phyloP scores from a whole-genome alignment of 441 rosid species.

The Corymbia citriodora region DNA sequence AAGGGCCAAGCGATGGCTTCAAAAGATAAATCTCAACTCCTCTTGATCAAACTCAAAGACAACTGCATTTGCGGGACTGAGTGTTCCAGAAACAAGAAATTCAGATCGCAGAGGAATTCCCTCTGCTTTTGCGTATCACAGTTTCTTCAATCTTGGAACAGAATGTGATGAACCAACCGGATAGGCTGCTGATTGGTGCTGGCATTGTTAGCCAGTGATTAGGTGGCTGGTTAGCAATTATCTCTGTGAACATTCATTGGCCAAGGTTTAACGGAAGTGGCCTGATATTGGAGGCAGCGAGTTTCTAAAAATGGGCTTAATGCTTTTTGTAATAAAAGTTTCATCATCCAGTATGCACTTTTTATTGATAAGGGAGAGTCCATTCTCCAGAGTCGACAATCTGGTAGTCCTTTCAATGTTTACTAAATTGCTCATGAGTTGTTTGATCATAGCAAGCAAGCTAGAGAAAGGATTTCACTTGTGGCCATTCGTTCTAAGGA shows the following conservation, averaged over 20 bases:
- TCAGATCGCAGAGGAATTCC: neutral
- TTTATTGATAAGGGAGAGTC: neutral
- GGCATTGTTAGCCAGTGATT: neutral
- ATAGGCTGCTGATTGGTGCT: neutral
- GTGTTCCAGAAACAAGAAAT: neutral
- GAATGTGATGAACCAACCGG: neutral
- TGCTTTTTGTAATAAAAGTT: fast-evolving
- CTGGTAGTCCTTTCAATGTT: fast-evolving
- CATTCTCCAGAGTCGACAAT: neutral
- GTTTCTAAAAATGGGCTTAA: neutral
- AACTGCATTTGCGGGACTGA: neutral
- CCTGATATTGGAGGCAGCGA: fast-evolving
- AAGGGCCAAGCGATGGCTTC: neutral
- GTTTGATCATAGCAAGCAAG: neutral
- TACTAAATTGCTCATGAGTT: neutral
- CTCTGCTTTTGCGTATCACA: neutral
- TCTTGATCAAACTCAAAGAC: no score
- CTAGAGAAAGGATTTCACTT: neutral
- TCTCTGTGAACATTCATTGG: fast-evolving
- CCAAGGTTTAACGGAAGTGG: fast-evolving
- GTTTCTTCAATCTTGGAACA: neutral
- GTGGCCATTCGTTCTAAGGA: neutral
- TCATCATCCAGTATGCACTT: neutral
- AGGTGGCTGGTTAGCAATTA: fast-evolving
- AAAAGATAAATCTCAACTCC: no score